Conservation (phyloP, 805 yeast genomes). For the Metschnikowia kofuensis region DNA sequence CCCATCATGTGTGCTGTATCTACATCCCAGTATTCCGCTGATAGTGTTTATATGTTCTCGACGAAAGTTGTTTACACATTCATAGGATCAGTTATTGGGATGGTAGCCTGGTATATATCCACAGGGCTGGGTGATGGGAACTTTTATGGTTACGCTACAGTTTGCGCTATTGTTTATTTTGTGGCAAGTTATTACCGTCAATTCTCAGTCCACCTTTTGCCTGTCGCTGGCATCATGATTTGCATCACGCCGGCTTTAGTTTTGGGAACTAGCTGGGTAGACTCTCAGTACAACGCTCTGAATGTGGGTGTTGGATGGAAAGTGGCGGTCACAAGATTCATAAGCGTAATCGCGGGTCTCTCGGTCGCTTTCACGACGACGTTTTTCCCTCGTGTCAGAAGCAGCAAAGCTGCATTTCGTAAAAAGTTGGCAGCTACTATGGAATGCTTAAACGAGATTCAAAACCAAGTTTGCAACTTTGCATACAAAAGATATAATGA, state of each 20-base stretch:
- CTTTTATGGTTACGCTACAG: slow-evolving; percentile 30
- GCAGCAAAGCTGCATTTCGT: slow-evolving; percentile 27
- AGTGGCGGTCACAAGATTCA: slow-evolving; percentile 27
- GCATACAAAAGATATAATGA: slow-evolving; percentile 22
- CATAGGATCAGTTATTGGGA: slow-evolving; percentile 28
- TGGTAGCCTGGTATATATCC: slow-evolving; percentile 35
- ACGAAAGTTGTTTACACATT: slow-evolving; percentile 26
- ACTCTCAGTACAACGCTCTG: slow-evolving; percentile 19
- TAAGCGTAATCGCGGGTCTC: slow-evolving; percentile 30
- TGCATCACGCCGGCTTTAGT: slow-evolving; percentile 29
- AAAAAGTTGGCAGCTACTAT: slow-evolving; percentile 21
- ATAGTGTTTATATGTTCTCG: slow-evolving; percentile 25
- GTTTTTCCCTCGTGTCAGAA: slow-evolving; percentile 28
- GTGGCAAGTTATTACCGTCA: slow-evolving; percentile 27
- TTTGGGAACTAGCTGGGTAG: slow-evolving; percentile 33
- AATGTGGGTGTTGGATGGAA: slow-evolving; percentile 28
- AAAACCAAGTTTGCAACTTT: slow-evolving; percentile 28
- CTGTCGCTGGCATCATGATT: slow-evolving; percentile 27
- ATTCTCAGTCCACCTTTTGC: slow-evolving; percentile 26
- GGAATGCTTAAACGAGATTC: slow-evolving; percentile 26
- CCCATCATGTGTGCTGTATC: slow-evolving; percentile 31
- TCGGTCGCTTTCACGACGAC: slow-evolving; percentile 30
- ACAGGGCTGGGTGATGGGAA: slow-evolving; percentile 32
- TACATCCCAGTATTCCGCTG: slow-evolving; percentile 29
- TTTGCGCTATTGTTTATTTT: slow-evolving; percentile 24